Base-by-base conservation (phyloP, 2,329 filamentous ascomycete genomes). In the Paecilomyces fulvus region DNA sequence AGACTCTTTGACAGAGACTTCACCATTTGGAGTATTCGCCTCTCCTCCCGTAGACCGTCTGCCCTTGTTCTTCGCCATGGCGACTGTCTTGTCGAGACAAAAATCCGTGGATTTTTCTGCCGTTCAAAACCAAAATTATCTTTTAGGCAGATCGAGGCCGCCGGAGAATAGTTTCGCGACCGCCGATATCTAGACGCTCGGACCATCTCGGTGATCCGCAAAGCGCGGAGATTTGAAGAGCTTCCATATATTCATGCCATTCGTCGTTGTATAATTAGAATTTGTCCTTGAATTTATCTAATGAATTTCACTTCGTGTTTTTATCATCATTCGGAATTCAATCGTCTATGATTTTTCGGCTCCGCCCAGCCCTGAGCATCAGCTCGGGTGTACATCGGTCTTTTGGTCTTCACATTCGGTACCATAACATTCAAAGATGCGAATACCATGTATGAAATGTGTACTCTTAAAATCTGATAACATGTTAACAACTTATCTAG, bases 61-160 rank as follows among this genome's bases (percentile, higher is more conserved):
- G 53, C 60, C 67, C 63, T 74, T 74, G 58, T 62, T 65, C 63
- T 74, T 73, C 54, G 64, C 70, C 73, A 75, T 75, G 57, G 56
- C 56, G 56, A 53, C 53, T 62, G 54, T 58, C 59, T 57, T 52
- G 59, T 58, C 58, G 56, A 25, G 48, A 49, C 48, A 21, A 49
- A 28, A 49, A 49, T 14, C 25, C 48, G 48, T 28, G 48, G 49
- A 67, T 68, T 68, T 67, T 69, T 68, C 67, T 68, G 67, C 67
- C 67, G 62, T 54, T 59, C 56, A 67, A 59, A 54, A 51, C 58
- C 55, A 51, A 59, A 68, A 63, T 61, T 55, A 49, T 50, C 37
- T 33, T 53, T 51, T 37, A 53, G 55, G 54, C 52, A 49, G 54
- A 11, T 58, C 30, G 54, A 63, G 60, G 59, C 63, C 62, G 62